Base-by-base conservation (phyloP, 2,329 filamentous ascomycete species). In the Penicillium sp. region DNA sequence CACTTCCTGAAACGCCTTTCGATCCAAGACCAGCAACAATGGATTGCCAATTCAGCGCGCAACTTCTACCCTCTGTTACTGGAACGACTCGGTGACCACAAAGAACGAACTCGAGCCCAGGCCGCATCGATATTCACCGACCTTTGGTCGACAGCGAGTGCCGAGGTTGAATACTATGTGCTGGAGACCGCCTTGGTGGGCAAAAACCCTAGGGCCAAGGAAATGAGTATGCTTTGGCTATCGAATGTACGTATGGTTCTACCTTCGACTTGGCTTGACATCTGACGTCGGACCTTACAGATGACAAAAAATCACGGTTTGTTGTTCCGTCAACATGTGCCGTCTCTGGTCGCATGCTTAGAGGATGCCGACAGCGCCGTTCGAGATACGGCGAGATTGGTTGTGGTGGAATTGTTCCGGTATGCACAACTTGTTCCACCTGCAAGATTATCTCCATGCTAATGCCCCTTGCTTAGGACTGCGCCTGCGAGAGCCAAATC, bases 331-430 rank as follows among this genome's bases (percentile, higher is more conserved):
- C 75, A 74, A 60, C 95, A 94, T 65, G 89, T 95, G 1, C 85
- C 87, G 2, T 78, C 79, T 9, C 77, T 96, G 32, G 91, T 96
- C 72, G 85, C 88, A 44, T 79, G 93, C 56, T 78, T 96, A 34
- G 91, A 96, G 69, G 90, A 96, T 67, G 86, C 89, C 8, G 91
- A 95, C 66, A 85, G 86, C 40, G 84, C 82, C 69, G 89, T 96
- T 54, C 82, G 91, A 65, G 89, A 95, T 61, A 79, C 81, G 29
- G 89, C 90, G 51, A 95, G 93, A 71, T 75, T 75, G 45, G 86
- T 87, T 1, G 84, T 96, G 40, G 86, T 96, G 49, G 87, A 93
- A 54, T 78, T 97, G 26, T 96, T 96, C 71, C 80, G 77, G 85
- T 89, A 71, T 49, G 75, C 59, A 26, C 16, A 16, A 48, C 14